These are phyloP conservation scores for Spathaspora hagerdaliae DNA, from an alignment of 805 yeast genomes.

Conservation along the genomic window DNA sequence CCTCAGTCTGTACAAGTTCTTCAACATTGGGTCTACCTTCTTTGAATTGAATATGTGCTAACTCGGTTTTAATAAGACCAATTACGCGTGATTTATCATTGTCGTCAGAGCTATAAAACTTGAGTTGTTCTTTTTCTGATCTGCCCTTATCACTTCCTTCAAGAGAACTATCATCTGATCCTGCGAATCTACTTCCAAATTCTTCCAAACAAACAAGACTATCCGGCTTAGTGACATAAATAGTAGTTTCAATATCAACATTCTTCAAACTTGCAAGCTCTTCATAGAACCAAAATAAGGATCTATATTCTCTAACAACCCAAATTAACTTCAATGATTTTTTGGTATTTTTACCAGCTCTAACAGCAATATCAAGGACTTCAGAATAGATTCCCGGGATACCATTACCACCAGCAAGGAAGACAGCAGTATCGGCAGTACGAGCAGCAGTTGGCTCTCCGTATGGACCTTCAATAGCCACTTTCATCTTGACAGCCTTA, in stretches of 20 bases:
- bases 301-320: constrained; percentile 52
- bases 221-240: constrained; percentile 18
- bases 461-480: constrained; percentile 64
- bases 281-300: constrained; percentile 45
- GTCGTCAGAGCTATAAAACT: neutral
- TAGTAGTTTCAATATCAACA: constrained; percentile 20
- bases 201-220: constrained; percentile 4
- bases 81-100: neutral
- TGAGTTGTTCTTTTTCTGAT: neutral
- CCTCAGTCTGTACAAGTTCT: neutral
- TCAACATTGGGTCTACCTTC: constrained; percentile 42
- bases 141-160: neutral
- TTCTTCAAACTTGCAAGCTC: constrained; percentile 29
- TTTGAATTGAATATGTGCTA: constrained; percentile 32
- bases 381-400: constrained; percentile 53
- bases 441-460: constrained; percentile 50
- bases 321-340: constrained; percentile 48
- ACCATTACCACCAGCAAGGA: constrained; percentile 75
- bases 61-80: constrained; percentile 10
- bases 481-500: constrained; percentile 21
- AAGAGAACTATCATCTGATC: neutral
- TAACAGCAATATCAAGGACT: constrained; percentile 24
- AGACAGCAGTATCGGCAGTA: constrained; percentile 50
- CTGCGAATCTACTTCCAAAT: constrained; percentile 7
- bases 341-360: constrained; percentile 14